Evolutionary conservation across 768 basidiomycete genomes (phyloP), one percentile per base, ranked within the genome.

Genomic region (Termitomyces titanicus): DNA sequence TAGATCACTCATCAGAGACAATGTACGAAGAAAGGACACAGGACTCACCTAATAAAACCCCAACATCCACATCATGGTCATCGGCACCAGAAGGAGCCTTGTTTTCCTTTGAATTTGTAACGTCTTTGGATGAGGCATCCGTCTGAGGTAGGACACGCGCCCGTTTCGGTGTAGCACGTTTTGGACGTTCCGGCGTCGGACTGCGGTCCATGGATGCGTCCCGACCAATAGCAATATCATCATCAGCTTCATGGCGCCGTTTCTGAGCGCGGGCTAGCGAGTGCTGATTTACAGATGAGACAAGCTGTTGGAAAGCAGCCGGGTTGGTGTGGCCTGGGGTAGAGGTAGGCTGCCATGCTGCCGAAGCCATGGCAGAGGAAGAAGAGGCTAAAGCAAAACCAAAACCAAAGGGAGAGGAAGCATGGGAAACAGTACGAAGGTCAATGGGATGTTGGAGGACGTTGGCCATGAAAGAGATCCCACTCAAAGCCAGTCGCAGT

Each of bases 141-240:
- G 64, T 62, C 6, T 70, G 50, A 44, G 73, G 70, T 40, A 71
- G 64, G 39, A 82, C 72, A 46, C 82, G 79, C 40, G 80, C 80
- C 56, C 88, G 82, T 70, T 92, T 92, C 17, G 84, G 85, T 34
- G 82, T 75, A 5, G 79, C 78, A 62, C 85, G 82, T 70, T 85
- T 89, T 34, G 80, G 82, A 42, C 88, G 79, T 68, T 94, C 91
- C 15, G 90, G 88, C 2, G 91, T 91, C 8, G 91, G 89, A 60
- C 89, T 91, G 57, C 88, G 79, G 68, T 92, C 91, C 91, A 93
- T 93, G 15, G 84, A 78, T 50, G 88, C 80, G 61, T 91, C 89
- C 55, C 80, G 70, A 25, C 66, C 64, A 54, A 65, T 43, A 60
- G 71, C 50, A 51, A 11, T 11, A 27, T 88, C 84, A n/a, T 90